phyloP scores from a whole-genome alignment of 768 basidiomycete species.

The Tylopilus rubrobrunneus region DNA sequence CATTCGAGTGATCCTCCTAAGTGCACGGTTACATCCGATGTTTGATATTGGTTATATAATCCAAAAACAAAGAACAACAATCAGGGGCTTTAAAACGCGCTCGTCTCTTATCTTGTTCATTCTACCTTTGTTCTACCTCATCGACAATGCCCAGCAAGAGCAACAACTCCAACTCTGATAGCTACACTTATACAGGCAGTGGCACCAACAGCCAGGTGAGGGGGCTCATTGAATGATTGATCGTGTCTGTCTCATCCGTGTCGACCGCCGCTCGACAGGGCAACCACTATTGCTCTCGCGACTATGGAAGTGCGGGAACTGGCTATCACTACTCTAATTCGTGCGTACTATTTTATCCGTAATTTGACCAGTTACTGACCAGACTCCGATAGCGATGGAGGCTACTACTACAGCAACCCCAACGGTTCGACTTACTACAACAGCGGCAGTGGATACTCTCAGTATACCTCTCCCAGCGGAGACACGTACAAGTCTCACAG shows the following conservation, averaged over 20 bases:
- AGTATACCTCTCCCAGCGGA: conserved; percentile 48
- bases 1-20: no score
- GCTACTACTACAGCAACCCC: conserved; percentile 62
- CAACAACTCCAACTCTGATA: conserved; percentile 16
- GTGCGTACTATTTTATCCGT: conserved; percentile 29
- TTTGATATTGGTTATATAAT: no score
- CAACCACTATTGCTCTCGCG: conserved; percentile 58
- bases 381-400: conserved; percentile 39
- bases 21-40: no score
- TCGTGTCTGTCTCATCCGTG: background rate
- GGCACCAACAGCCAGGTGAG: conserved; percentile 54
- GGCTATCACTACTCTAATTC: conserved; percentile 63
- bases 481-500: conserved; percentile 24
- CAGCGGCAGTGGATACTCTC: conserved; percentile 45
- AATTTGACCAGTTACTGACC: background rate
- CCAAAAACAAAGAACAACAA: conserved; percentile 15
- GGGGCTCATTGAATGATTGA: background rate
- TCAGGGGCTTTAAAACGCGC: no score
- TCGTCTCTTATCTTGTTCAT: no score
- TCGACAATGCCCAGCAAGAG: conserved; percentile 15
- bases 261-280: conserved; percentile 37
- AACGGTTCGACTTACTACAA: conserved; percentile 61
- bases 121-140: background rate
- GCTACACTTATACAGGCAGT: conserved; percentile 41
- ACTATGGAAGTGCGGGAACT: conserved; percentile 37